Conservation (phyloP, 2,329 filamentous ascomycete species). For the Monascus ruber region DNA sequence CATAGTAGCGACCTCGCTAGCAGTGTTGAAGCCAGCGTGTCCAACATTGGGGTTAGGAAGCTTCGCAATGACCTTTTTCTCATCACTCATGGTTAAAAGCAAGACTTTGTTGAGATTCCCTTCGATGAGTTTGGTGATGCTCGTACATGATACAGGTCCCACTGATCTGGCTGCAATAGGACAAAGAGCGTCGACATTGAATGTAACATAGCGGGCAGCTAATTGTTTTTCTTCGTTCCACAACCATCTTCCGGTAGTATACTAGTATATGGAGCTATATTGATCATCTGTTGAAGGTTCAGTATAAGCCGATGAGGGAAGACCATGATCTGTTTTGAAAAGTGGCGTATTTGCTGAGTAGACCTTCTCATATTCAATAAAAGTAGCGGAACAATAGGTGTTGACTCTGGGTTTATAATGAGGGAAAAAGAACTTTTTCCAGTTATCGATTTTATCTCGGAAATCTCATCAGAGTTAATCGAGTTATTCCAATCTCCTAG, state of each 20-base stretch:
- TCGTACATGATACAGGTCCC: slow-evolving; percentile 14
- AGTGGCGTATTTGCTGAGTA: too few species aligned
- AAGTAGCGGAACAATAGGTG: too few species aligned
- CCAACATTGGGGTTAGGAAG: slow-evolving; percentile 1
- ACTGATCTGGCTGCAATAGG: slow-evolving; percentile 14
- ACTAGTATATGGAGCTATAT: slow-evolving; percentile 2
- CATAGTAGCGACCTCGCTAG: neutral
- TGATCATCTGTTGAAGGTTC: too few species aligned
- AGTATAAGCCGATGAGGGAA: too few species aligned
- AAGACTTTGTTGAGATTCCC: slow-evolving; percentile 12
- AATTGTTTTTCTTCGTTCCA: slow-evolving; percentile 18
- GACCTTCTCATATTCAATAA: too few species aligned
- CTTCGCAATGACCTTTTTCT: neutral
- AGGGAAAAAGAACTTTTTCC: too few species aligned
- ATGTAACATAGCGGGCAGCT: slow-evolving; percentile 13
- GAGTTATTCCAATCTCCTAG: too few species aligned
- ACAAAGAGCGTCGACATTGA: slow-evolving; percentile 21
- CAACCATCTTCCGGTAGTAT: slow-evolving; percentile 15
- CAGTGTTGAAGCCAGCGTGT: neutral
- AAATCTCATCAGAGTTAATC: too few species aligned
- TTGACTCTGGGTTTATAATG: too few species aligned
- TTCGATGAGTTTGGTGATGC: slow-evolving; percentile 19
- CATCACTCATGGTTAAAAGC: slow-evolving; percentile 7
- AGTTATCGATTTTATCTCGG: too few species aligned
- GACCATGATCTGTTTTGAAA: too few species aligned